Evolutionary conservation across 805 yeast species (phyloP), one percentile per base, ranked within the genome.

Genomic region (Maudiozyma pseudohumilis): DNA sequence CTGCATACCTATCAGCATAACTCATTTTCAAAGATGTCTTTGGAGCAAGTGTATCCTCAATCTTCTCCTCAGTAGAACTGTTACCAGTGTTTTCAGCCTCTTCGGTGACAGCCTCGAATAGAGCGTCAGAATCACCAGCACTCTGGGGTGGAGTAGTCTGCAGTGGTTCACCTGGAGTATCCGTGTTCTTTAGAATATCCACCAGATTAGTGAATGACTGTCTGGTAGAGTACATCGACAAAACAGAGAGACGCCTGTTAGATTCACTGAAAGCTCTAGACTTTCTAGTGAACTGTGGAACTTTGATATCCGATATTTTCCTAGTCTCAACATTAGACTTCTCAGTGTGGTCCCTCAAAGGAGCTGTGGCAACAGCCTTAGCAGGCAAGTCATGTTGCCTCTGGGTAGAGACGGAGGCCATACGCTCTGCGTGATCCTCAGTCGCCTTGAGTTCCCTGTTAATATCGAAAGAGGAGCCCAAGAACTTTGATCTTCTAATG

Each of bases 201-300:
- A 70, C 72, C 50, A 80, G 64, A 50, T 80, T 78, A 28, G 70
- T 71, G 46, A 71, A 78, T 0, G 85, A 77, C 32, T 70, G 74
- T 43, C 71, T 75, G 3, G 87, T 75, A 1, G 88, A 80, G 48
- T 78, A 77, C 58, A 79, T 63, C 0, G 87, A 78, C 29, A 81
- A 56, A n/a, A 81, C 81, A 23, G 85, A 77, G 38, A 79, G 63
- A 52, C 92, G 70, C 58, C 77, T 81, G 51, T 75, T 75, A 6
- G 77, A 72, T 39, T 69, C 68, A 26, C 80, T 69, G 52, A 77
- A 77, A 39, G 73, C 66, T 49, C 73, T 70, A 2, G 85, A 78
- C 48, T 73, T 72, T 56, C 87, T 73, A 0, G 87, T 73, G 25
- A 80, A 84, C 43, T 72, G 74, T 17, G 89, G 89, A 35, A 80